These are phyloP conservation scores for Chaetomiaceae sp. DNA, from an alignment of 2,329 filamentous ascomycete species.

Conservation along the genomic window DNA sequence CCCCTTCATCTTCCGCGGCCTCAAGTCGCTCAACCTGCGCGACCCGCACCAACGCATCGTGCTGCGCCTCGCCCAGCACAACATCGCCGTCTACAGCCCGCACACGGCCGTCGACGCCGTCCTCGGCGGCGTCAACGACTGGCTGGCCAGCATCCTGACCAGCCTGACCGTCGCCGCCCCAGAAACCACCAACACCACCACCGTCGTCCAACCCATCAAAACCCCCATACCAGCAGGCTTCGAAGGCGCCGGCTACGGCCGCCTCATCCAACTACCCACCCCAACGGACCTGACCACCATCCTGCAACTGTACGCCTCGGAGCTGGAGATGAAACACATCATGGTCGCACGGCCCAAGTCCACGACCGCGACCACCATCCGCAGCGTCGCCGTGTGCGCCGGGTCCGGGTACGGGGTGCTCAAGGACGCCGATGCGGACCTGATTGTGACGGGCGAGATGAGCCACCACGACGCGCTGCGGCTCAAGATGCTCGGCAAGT, in stretches of 20 bases:
- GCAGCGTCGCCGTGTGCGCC: slow-evolving; percentile 79
- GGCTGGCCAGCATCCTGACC: slow-evolving; percentile 80
- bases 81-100: slow-evolving; percentile 87
- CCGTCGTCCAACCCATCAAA: slow-evolving; percentile 43
- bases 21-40: slow-evolving; percentile 80
- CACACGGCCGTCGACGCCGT: slow-evolving; percentile 93
- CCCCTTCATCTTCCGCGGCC: slow-evolving; percentile 89
- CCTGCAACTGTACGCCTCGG: slow-evolving; percentile 54
- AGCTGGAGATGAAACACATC: slow-evolving; percentile 57
- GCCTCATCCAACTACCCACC: slow-evolving; percentile 39
- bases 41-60: slow-evolving; percentile 86
- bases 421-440: slow-evolving; percentile 63
- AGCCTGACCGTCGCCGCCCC: too few species aligned
- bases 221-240: slow-evolving; percentile 39
- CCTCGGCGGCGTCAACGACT: slow-evolving; percentile 80
- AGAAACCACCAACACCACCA: slow-evolving; percentile 25
- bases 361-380: slow-evolving; percentile 28
- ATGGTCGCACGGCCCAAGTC: slow-evolving; percentile 29
- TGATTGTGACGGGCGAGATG: slow-evolving; percentile 89
- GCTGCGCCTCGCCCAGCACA: slow-evolving; percentile 73
- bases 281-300: slow-evolving; percentile 40
- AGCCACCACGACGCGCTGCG: slow-evolving; percentile 87
- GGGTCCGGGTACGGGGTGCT: slow-evolving; percentile 80
- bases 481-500: slow-evolving; percentile 76
- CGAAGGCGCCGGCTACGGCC: slow-evolving; percentile 49